phyloP scores from a whole-genome alignment of 1,284 basidiomycete species.

The Peniophora sp. region DNA sequence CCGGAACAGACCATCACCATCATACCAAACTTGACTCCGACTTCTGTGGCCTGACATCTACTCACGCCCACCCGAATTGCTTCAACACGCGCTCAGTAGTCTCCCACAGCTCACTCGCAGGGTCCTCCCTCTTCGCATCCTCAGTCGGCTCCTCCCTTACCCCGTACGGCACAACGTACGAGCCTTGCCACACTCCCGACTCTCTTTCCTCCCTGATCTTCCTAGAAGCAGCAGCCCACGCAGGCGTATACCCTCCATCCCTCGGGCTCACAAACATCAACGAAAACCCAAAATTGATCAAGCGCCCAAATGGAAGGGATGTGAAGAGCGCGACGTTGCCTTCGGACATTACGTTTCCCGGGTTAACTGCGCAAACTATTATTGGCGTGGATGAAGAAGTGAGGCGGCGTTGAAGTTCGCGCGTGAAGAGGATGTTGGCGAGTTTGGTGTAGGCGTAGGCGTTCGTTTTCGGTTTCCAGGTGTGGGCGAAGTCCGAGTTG shows the following conservation, averaged over 20 bases:
- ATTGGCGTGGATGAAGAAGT: conserved; percentile 5
- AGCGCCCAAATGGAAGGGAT: conserved; percentile 6
- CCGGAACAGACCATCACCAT: too few relatives aligned
- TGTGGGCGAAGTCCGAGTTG: conserved; percentile 10
- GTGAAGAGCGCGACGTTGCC: conserved; percentile 11
- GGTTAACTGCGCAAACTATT: conserved; percentile 9
- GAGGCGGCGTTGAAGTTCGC: conserved; percentile 11
- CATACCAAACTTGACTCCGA: too few relatives aligned
- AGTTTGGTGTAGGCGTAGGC: conserved; percentile 9
- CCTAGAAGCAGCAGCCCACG: conserved; percentile 11
- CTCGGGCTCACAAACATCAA: conserved; percentile 9
- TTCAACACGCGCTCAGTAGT: conserved; percentile 11
- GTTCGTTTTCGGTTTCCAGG: conserved; percentile 10
- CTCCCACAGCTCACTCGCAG: conserved; percentile 12
- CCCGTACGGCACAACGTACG: conserved; percentile 15
- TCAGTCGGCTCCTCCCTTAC: conserved; percentile 9
- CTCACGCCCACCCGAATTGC: conserved; percentile 6
- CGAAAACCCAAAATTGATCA: conserved; percentile 10
- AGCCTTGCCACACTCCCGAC: conserved; percentile 11
- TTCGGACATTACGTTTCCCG: conserved; percentile 13
- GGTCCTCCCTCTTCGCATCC: conserved; percentile 9
- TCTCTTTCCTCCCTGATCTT: conserved; percentile 6
- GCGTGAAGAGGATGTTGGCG: conserved; percentile 10
- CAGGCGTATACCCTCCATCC: conserved; percentile 12
- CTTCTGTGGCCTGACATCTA: too few relatives aligned